Evolutionary conservation across 2,329 filamentous ascomycete genomes (phyloP).

Genomic region (Torrubiella hemipterigena): DNA sequence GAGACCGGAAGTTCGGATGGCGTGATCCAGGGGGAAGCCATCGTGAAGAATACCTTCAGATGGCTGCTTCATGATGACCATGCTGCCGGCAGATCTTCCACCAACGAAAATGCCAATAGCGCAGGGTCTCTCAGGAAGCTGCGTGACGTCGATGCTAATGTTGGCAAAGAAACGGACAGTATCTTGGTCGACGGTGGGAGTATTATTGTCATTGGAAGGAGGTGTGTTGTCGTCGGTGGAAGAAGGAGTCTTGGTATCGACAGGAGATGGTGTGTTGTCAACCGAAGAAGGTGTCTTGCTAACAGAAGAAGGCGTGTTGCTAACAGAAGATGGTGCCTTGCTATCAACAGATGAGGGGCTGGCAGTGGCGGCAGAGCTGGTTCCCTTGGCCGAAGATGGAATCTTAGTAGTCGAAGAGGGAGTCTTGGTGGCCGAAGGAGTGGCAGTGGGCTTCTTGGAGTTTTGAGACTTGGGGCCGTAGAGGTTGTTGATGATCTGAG

Average conservation of each 20-base stretch:
- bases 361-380: not conserved
- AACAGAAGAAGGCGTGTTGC: too few relatives aligned
- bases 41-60: not conserved
- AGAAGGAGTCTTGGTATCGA: too few relatives aligned
- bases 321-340: too few relatives aligned
- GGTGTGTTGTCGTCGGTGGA: too few relatives aligned
- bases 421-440: not conserved
- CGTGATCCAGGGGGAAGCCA: not conserved
- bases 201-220: too few relatives aligned
- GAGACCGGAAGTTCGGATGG: not conserved
- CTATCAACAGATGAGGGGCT: too few relatives aligned
- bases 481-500: constrained; percentile 8
- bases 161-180: not conserved
- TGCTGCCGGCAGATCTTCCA: not conserved
- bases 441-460: too few relatives aligned
- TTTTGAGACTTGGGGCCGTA: constrained; percentile 9
- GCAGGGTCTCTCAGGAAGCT: not conserved
- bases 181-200: too few relatives aligned
- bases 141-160: not conserved
- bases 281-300: too few relatives aligned
- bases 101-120: not conserved
- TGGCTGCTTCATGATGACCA: not conserved
- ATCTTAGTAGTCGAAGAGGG: not conserved
- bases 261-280: too few relatives aligned
- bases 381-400: too few relatives aligned